A percentile compares a stretch with the other conserved stretches of the same genome.
These are phyloP conservation scores for Emergomyces orientalis DNA, from an alignment of 2,329 filamentous ascomycete species.

Conservation along the genomic window DNA sequence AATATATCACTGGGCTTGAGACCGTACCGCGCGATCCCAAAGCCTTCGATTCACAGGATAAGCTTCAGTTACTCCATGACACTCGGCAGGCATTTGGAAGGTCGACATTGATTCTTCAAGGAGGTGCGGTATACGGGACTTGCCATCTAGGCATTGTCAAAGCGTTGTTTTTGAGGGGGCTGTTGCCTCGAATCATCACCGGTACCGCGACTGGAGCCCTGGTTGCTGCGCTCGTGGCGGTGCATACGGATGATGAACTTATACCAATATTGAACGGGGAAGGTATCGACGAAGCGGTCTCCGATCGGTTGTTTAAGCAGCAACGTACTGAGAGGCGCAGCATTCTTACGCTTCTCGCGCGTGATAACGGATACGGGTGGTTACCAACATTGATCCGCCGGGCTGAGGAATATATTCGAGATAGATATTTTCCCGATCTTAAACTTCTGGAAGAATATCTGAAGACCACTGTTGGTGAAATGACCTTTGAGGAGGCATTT, in stretches of 20 bases:
- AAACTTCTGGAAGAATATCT: slow-evolving; percentile 76
- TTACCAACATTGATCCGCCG: slow-evolving; percentile 56
- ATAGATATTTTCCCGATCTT: slow-evolving; percentile 78
- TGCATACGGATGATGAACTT: slow-evolving; percentile 79
- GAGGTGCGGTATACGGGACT: slow-evolving; percentile 81
- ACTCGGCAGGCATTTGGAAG: slow-evolving; percentile 81
- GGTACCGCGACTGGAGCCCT: slow-evolving; percentile 84
- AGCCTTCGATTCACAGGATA: slow-evolving; percentile 61
- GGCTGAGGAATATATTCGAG: slow-evolving; percentile 56
- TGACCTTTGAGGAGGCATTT: slow-evolving; percentile 92
- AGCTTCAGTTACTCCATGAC: slow-evolving; percentile 78
- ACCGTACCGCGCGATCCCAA: slow-evolving; percentile 43
- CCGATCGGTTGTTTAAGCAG: slow-evolving; percentile 42
- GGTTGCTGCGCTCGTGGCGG: slow-evolving; percentile 77
- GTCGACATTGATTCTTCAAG: slow-evolving; percentile 76
- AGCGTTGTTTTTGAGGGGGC: slow-evolving; percentile 66
- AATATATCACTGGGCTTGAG: slow-evolving; percentile 62
- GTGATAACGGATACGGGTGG: slow-evolving; percentile 30
- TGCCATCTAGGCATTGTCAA: slow-evolving; percentile 88
- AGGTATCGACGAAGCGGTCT: slow-evolving; percentile 73
- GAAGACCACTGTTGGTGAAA: slow-evolving; percentile 71
- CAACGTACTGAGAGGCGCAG: slow-evolving; percentile 17
- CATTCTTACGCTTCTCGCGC: slow-evolving; percentile 20
- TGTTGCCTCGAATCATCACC: slow-evolving; percentile 82
- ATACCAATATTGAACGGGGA: slow-evolving; percentile 66